Percentiles rank a stretch among this genome's conserved stretches.
Evolutionary conservation across 2,329 filamentous ascomycete genomes (phyloP).

Genomic region (Lasiodiplodia sp.): DNA sequence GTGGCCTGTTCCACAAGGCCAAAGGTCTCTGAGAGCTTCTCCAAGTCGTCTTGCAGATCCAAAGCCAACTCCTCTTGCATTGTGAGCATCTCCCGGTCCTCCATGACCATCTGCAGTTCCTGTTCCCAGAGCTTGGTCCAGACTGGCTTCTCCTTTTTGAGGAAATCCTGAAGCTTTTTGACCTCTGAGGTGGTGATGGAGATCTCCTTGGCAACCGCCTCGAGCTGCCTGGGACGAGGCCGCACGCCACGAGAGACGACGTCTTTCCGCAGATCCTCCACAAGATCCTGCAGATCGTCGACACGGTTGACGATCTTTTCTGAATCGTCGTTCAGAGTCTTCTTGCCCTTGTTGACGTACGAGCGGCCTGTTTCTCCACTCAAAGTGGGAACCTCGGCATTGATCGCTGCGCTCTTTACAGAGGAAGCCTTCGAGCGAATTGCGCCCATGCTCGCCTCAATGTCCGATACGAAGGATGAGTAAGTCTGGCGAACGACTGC

Average conservation of each 20-base stretch:
- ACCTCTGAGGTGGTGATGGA: conserved; percentile 81
- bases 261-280: conserved; percentile 96
- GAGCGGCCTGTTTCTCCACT: conserved; percentile 81
- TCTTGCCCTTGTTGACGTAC: conserved; percentile 87
- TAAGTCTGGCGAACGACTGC: conserved; percentile 94
- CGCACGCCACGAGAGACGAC: conserved; percentile 92
- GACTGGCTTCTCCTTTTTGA: conserved; percentile 89
- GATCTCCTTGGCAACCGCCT: conserved; percentile 88
- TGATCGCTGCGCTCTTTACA: conserved; percentile 78
- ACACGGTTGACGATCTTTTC: conserved; percentile 90
- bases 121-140: conserved; percentile 99
- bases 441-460: conserved; percentile 84
- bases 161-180: conserved; percentile 91
- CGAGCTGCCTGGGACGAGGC: conserved; percentile 87
- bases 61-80: conserved; percentile 95
- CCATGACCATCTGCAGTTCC: conserved; percentile 93
- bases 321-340: conserved; percentile 83
- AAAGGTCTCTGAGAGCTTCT: conserved; percentile 93
- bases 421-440: conserved; percentile 82
- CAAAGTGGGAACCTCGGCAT: conserved; percentile 73
- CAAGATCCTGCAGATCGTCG: conserved; percentile 94
- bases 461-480: conserved; percentile 86
- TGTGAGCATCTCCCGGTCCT: conserved; percentile 91
- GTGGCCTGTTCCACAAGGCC: conserved; percentile 95
- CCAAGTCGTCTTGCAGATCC: conserved; percentile 91